Percentiles rank a stretch among this genome's conserved stretches.
Conservation (phyloP, 148 eudicot genomes). For the Vaccinium darrowii region DNA sequence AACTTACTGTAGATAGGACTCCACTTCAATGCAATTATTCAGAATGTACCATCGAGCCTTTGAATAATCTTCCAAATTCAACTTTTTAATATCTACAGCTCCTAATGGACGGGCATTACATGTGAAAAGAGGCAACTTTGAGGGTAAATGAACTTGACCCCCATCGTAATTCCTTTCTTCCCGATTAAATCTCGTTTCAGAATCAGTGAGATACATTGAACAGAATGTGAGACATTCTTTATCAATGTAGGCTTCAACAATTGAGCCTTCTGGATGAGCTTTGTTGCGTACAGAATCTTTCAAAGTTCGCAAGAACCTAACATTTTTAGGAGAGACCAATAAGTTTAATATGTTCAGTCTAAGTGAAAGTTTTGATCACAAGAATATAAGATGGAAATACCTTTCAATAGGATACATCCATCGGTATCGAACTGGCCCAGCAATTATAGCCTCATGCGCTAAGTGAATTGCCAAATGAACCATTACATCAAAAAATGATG, state of each 20-base stretch:
- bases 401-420: too few relatives aligned
- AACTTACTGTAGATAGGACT: neutral
- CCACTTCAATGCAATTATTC: neutral
- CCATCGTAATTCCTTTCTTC: neutral
- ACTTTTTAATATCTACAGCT: neutral
- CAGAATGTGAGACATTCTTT: slow-evolving; percentile 12
- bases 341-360: too few relatives aligned
- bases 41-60: neutral
- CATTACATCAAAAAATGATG: slow-evolving; percentile 14
- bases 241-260: slow-evolving; percentile 17
- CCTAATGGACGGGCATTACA: neutral
- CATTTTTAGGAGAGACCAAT: too few relatives aligned
- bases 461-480: slow-evolving; percentile 10
- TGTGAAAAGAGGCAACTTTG: neutral
- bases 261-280: slow-evolving; percentile 2
- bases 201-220: slow-evolving; percentile 1
- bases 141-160: neutral
- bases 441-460: too few relatives aligned
- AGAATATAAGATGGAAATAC: too few relatives aligned
- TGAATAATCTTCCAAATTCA: neutral
- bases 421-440: too few relatives aligned
- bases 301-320: neutral
- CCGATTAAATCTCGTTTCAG: neutral
- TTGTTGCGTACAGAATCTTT: slow-evolving; percentile 5
- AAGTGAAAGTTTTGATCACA: too few relatives aligned